Evolutionary conservation across 306 rosid species (phyloP), one percentile per base, ranked within the genome.

Genomic region (Rubus idaeus): DNA sequence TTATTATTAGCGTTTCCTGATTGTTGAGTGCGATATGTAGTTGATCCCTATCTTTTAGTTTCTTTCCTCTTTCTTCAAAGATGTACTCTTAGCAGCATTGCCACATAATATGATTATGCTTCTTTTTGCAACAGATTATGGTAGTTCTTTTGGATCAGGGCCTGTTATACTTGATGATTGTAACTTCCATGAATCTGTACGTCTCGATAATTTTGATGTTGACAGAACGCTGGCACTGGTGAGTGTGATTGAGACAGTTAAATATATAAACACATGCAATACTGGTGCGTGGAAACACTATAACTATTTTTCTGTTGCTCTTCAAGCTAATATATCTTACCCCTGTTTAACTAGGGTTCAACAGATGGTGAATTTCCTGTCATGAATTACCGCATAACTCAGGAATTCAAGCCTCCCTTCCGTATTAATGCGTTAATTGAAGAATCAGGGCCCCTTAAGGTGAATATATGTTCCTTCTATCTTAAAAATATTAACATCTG

Each of bases 141-240:
- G 88, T 78, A 84, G 90, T 77, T 89, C 98, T 40, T 78, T 75
- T 71, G 89, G 88, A 60, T 77, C 85, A 58, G 92, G 94, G 67
- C 79, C 90, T 23, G 96, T 95, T 67, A 66, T 89, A 70, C 93
- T 92, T 46, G 99, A 95, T 76, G 97, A 92, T 81, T 95, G 97
- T 72, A 95, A 95, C 86, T 95, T 95, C 83, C 99, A 92, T 18
- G 99, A 95, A 85, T 92, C 97, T 73, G 99, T 95, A 37, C 92
- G 86, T 85, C 97, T 92, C 75, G 97, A 90, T 63, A 91, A 81
- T 84, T 92, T 95, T 16, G 94, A 89, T 44, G 26, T 78, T 75
- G 97, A 95, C 81, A 82, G 94, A 83, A 90, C 97, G 65, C 81
- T 95, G 84, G 77, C 85, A 39, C 79, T 95, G 96, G 99, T 95